A percentile compares a stretch with the other conserved stretches of the same genome.
These are phyloP conservation scores for Candida sphagnicola DNA, from an alignment of 805 yeast genomes.

Conservation along the genomic window DNA sequence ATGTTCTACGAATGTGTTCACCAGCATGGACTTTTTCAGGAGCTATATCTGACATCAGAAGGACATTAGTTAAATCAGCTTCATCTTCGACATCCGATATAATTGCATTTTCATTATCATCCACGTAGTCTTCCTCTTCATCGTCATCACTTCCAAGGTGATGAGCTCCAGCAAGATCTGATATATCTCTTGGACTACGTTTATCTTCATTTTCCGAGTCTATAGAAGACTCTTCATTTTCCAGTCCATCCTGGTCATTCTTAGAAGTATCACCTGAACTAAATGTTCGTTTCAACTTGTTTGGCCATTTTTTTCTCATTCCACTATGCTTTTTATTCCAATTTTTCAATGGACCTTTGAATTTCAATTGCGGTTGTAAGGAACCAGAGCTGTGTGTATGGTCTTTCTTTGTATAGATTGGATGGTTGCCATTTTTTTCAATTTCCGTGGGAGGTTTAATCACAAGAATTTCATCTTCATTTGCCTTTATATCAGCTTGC, in stretches of 20 bases:
- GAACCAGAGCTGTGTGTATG: background rate
- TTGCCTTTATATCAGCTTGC: constrained; percentile 19
- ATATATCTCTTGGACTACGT: constrained; percentile 3
- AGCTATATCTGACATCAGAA: too few species aligned
- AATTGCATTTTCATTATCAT: constrained; percentile 8
- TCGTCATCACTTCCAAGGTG: constrained; percentile 14
- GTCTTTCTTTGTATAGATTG: constrained; percentile 31
- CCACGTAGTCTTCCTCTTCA: constrained; percentile 14
- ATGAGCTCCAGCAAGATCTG: constrained; percentile 4
- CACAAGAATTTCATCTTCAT: constrained; percentile 67
- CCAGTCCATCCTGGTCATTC: constrained; percentile 8
- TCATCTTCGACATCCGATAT: constrained; percentile 10
- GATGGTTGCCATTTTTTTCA: constrained; percentile 35
- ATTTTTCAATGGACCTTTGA: constrained; percentile 12
- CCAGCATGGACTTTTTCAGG: too few species aligned
- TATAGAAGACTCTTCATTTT: constrained; percentile 18
- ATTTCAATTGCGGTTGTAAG: constrained; percentile 17
- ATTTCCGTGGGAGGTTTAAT: constrained; percentile 77
- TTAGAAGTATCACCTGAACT: constrained; percentile 5
- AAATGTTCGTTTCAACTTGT: constrained; percentile 21
- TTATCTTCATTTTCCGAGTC: constrained; percentile 17
- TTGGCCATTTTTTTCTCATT: constrained; percentile 8
- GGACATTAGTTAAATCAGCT: too few species aligned
- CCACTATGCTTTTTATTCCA: constrained; percentile 12
- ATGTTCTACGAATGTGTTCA: constrained; percentile 12